Evolutionary conservation across 768 basidiomycete genomes (phyloP).

Genomic region (Suillus paluster): DNA sequence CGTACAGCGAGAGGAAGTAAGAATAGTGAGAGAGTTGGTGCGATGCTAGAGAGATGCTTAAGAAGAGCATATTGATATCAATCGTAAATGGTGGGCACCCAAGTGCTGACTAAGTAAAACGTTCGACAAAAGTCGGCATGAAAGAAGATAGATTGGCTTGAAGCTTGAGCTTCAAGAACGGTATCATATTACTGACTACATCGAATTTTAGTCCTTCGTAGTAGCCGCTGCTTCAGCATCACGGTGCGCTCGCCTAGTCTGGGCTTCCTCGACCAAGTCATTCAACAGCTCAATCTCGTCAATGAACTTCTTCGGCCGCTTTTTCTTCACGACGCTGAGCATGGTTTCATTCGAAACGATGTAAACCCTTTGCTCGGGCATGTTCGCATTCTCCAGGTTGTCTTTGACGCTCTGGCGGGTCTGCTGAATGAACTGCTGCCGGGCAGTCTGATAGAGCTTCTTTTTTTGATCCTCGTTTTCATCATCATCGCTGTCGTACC

Average conservation of each 20-base stretch:
- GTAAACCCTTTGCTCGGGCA: conserved; percentile 35
- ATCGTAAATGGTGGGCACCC: no score
- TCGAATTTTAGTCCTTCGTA: background rate
- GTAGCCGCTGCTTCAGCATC: conserved; percentile 1
- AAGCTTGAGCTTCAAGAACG: no score
- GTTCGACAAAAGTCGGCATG: no score
- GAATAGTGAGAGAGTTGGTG: no score
- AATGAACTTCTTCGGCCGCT: conserved; percentile 24
- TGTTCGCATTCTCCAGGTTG: conserved; percentile 27
- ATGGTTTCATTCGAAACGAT: conserved; percentile 30
- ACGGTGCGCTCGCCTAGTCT: background rate
- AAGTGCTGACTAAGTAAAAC: no score
- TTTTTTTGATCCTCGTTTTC: conserved; percentile 15
- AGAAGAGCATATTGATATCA: no score
- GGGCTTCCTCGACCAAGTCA: conserved; percentile 24
- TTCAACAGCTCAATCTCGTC: conserved; percentile 33
- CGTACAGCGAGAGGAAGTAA: no score
- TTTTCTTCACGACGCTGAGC: conserved; percentile 27
- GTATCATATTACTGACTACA: background rate
- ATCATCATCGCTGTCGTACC: conserved; percentile 30
- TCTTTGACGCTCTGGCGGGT: conserved; percentile 28
- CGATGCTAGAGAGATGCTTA: no score
- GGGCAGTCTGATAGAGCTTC: conserved; percentile 26
- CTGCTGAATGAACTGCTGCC: conserved; percentile 30
- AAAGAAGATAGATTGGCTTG: background rate